Evolutionary conservation across 2,329 filamentous ascomycete species (phyloP), one percentile per base, ranked within the genome.

Genomic region (Fusarium armeniacum): DNA sequence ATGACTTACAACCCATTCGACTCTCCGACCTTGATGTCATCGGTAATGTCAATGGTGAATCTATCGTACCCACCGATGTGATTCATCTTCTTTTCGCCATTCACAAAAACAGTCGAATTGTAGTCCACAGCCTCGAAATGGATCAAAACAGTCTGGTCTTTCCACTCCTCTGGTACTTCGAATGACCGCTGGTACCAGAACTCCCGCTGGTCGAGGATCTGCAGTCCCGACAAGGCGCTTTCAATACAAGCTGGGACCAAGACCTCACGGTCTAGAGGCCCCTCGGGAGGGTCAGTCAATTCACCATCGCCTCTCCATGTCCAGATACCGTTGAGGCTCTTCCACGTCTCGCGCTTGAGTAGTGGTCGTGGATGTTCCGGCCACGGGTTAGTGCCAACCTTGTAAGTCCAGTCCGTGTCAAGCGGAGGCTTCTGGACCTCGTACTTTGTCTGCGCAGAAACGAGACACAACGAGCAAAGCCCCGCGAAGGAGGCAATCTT

Each of bases 281-380:
- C 67, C 3, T 67, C 16, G 0, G 67, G 67, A 2, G 46, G 62
- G 11, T n/a, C 46, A 6, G 49, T 33, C 12, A 68, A 46, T 4
- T 71, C 66, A 2, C 58, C 64, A 0, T 75, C 67, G 7, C 78
- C 78, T 41, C 81, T 80, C 74, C 83, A 89, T 4, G 83, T 84
- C 87, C 87, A 89, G 6, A 89, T 82, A 0, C 87, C 87, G 60
- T 89, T 89, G 8, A 89, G 79, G 45, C 81, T 87, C 74, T 85
- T 78, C 87, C 87, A 89, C 7, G 78, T 71, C 6, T 85, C 79
- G 6, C 87, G 84, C 36, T 82, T 81, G 11, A 89, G 82, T 69
- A 85, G 86, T 4, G 87, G 87, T 0, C 87, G 83, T 12, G 87
- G 87, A 67, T 89, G 83, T 50, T 89, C 85, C 3, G 84, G 84